These are phyloP conservation scores for Citrus sinensis DNA, from an alignment of 345 rosid genomes.

Conservation along the genomic window DVS_A1.0 CM039166.1:21546501-21547000, in stretches of 20 bases:
- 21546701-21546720: conserved; percentile 26
- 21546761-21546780: conserved; percentile 67
- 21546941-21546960: conserved; percentile 77
- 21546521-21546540: too few relatives aligned
- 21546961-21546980: conserved; percentile 59
- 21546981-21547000: conserved; percentile 41
- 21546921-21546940: conserved; percentile 65
- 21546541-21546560: too few relatives aligned
- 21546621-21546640: too few relatives aligned
- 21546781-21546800: conserved; percentile 49
- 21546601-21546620: too few relatives aligned
- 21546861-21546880: conserved; percentile 53
- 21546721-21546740: conserved; percentile 72
- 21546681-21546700: too few relatives aligned
- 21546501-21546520: too few relatives aligned
- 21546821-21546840: conserved; percentile 76
- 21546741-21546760: conserved; percentile 66
- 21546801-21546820: conserved; percentile 45
- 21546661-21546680: too few relatives aligned
- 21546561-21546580: too few relatives aligned
- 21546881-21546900: conserved; percentile 55
- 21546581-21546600: too few relatives aligned
- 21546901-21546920: conserved; percentile 49
- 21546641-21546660: too few relatives aligned
- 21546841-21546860: conserved; percentile 95